Evolutionary conservation across 768 basidiomycete genomes (phyloP), one percentile per base, ranked within the genome.

Genomic region (Psilocybe subaeruginosa): DNA sequence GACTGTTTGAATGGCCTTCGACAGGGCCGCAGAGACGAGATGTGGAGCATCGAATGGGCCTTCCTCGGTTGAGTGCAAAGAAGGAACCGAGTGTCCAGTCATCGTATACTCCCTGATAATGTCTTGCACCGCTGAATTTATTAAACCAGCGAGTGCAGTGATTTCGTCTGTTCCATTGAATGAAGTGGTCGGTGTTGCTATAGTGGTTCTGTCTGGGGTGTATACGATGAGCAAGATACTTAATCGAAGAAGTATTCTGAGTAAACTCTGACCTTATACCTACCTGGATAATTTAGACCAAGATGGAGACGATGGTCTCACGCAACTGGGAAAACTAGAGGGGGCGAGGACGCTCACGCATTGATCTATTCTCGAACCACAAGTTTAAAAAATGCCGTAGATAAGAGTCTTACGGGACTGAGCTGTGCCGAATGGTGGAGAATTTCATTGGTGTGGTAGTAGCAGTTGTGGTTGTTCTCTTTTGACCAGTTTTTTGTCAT

Each of bases 21-120:
- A 43, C 4, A 72, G 16, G 3, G 61, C 60, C 14, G 56, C 47
- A 0, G 56, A 52, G 30, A 64, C 63, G 11, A 65, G 62, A 45
- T 63, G 61, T 2, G 59, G 57, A 29, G 30, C 55, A 39, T 79
- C 79, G 54, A 80, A 69, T 0, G 76, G 75, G 17, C 75, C 71
- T n/a, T 66, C 63, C 9, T 62, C 65, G 0, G 66, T 66, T n/a
- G 72, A 71, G 47, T 78, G 72, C 8, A 82, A 68, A 43, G 73
- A 66, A 6, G 78, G 79, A 1, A 73, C 65, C 7, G 60, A 60
- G 5, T 56, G 64, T 1, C 72, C 73, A 0, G 61, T 64, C 46
- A 64, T 67, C 46, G 73, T 68, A 50, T 74, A 59, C 14, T 62
- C 61, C 8, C 31, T 48, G 4, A 60, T 46, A 17, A 66, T 54